Percentiles rank a stretch among this genome's conserved stretches.
These are phyloP conservation scores for Gamsiella multidivaricata DNA, from an alignment of 192 early-diverging fungal species.

Conservation along the genomic window DNA sequence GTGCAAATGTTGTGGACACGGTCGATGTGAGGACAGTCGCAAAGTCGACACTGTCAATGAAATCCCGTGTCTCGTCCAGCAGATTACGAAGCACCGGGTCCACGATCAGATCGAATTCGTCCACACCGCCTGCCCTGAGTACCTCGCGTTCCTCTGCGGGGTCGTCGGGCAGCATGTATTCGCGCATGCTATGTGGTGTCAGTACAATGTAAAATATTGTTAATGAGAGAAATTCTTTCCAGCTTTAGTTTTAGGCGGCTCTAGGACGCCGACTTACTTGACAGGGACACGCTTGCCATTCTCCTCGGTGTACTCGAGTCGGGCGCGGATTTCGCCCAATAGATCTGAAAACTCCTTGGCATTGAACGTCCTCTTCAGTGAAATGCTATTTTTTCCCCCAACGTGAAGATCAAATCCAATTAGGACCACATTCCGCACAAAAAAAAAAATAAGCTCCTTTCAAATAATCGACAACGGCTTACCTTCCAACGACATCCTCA, in stretches of 20 bases:
- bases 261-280: constrained; percentile 67
- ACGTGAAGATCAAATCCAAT: constrained; percentile 91
- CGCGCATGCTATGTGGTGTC: constrained; percentile 68
- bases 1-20: constrained; percentile 57
- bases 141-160: constrained; percentile 71
- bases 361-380: constrained; percentile 72
- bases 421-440: no score
- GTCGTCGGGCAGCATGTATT: constrained; percentile 72
- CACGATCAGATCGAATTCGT: constrained; percentile 56
- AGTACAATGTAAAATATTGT: no score
- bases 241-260: no score
- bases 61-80: constrained; percentile 90
- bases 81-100: constrained; percentile 75
- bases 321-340: constrained; percentile 62
- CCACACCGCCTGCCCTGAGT: constrained; percentile 64
- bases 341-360: constrained; percentile 69
- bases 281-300: constrained; percentile 43
- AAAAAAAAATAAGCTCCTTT: no score
- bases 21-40: constrained; percentile 53
- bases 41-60: constrained; percentile 78
- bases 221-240: no score
- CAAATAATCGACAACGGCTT: constrained; percentile 16
- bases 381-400: constrained; percentile 71
- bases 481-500: constrained; percentile 70
- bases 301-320: constrained; percentile 63